Conservation (phyloP, 208 protist species). For the Trypanosoma grayi region DNA sequence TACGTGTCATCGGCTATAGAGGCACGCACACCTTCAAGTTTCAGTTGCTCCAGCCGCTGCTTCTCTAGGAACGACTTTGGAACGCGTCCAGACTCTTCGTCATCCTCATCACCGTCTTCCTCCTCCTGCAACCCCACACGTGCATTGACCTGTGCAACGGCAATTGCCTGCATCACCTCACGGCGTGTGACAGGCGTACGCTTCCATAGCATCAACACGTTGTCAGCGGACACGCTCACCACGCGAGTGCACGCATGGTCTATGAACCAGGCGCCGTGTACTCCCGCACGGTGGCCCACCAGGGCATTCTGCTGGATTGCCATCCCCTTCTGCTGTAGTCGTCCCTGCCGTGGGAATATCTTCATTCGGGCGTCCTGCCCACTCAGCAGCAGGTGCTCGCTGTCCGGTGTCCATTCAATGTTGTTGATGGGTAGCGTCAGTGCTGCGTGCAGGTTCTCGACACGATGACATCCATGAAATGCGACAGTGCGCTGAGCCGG, state of each 20-base stretch:
- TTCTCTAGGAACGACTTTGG: slow-evolving; percentile 82
- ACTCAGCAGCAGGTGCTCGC: slow-evolving; percentile 79
- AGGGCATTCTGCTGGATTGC: slow-evolving; percentile 77
- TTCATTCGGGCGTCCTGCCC: slow-evolving; percentile 88
- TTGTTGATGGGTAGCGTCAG: slow-evolving; percentile 75
- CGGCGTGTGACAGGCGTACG: slow-evolving; percentile 61
- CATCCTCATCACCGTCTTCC: slow-evolving; percentile 25
- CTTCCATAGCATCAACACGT: slow-evolving; percentile 79
- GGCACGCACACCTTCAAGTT: slow-evolving; percentile 76
- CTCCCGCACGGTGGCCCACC: slow-evolving; percentile 82
- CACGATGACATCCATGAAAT: slow-evolving; percentile 84
- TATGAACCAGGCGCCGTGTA: slow-evolving; percentile 87
- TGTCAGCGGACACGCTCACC: slow-evolving; percentile 80
- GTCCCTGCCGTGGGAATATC: slow-evolving; percentile 78
- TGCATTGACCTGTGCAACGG: slow-evolving; percentile 59
- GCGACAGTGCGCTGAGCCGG: slow-evolving; percentile 79
- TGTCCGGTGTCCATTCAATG: slow-evolving; percentile 85
- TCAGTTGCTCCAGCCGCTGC: slow-evolving; percentile 68
- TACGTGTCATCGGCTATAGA: slow-evolving; percentile 66
- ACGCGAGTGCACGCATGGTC: slow-evolving; percentile 42
- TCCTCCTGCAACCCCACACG: slow-evolving; percentile 22
- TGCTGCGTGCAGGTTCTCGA: slow-evolving; percentile 82
- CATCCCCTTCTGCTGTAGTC: slow-evolving; percentile 69
- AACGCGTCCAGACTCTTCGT: slow-evolving; percentile 36
- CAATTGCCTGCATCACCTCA: slow-evolving; percentile 84